Evolutionary conservation across 257 asterid species (phyloP), one percentile per base, ranked within the genome.

Genomic region (Gardenia jasminoides): DNA sequence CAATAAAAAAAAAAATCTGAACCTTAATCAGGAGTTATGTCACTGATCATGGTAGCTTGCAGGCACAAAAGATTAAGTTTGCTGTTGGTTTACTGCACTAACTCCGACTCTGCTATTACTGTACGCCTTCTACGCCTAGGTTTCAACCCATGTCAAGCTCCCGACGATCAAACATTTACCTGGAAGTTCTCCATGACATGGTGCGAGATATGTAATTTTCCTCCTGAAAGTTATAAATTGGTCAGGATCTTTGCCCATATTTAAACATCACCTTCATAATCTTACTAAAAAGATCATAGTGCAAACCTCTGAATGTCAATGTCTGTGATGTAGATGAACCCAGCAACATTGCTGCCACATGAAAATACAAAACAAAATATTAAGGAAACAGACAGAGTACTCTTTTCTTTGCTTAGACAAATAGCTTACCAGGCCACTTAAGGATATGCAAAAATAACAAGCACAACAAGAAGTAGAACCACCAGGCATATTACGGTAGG

Each of bases 321-420:
- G 80, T 93, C 98, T 1, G 97, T 89, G 84, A 96, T 88, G 87
- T 93, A 93, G 86, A 96, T 89, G 93, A 91, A 96, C 77, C 99
- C 98, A 76, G 98, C 99, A 82, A 96, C 91, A 77, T 93, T 92
- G 83, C 99, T 92, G 86, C 67, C 83, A 68, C 17, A 54, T 47
- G 67, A 26, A 59, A 72, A 71, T 64, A 1, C 75, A 77, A 44
- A 81, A 47, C 50, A 74, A 10, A 74, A 64, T 73, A 41, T 54
- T 9, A 44, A 83, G 26, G 13, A 76, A 43, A 61, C 69, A 67
- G 52, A 20, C 66, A 80, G 78, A 80, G 81, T 71, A 22, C 7
- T 6, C 48, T 31, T 30, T 31, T 22, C 6, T 12, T 12, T 44
- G 36, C 67, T 62, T 39, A 20, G 2, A 22, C 1, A 16, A 8